These are phyloP conservation scores for Candida vartiovaarae DNA, from an alignment of 805 yeast species.

Conservation along the genomic window DNA sequence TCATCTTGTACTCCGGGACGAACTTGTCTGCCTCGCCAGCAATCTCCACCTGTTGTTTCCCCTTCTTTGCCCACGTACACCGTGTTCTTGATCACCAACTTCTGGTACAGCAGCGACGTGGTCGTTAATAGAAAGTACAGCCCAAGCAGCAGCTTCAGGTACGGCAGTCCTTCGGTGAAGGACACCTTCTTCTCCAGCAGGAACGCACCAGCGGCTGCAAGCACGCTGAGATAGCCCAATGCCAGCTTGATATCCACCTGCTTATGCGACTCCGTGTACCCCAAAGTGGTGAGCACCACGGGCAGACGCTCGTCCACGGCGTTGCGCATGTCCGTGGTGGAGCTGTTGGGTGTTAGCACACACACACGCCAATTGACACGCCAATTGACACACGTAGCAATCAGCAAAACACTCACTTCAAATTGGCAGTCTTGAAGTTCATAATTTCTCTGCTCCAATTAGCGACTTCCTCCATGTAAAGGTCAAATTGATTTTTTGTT, in stretches of 20 bases:
- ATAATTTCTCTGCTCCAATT: neutral
- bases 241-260: constrained; percentile 41
- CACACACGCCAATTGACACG: too few relatives aligned
- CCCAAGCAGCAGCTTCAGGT: constrained; percentile 34
- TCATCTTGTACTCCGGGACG: constrained; percentile 39
- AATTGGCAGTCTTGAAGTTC: constrained; percentile 2
- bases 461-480: too few relatives aligned
- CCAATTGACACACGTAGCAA: too few relatives aligned
- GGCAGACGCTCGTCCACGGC: constrained; percentile 13
- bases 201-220: constrained; percentile 42
- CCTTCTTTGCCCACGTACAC: constrained; percentile 37
- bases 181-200: constrained; percentile 41
- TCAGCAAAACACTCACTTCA: constrained; percentile 1
- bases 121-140: constrained; percentile 34
- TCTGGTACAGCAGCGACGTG: constrained; percentile 31
- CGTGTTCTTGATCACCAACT: constrained; percentile 33
- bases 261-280: constrained; percentile 35
- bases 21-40: constrained; percentile 30
- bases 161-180: constrained; percentile 34
- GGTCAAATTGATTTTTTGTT: neutral
- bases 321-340: constrained; percentile 6
- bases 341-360: constrained; percentile 1
- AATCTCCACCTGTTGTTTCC: constrained; percentile 23
- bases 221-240: constrained; percentile 43
- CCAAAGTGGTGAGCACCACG: constrained; percentile 22